Base-by-base conservation (phyloP, 2,329 filamentous ascomycete species). In the Hypomyces perniciosus region DNA sequence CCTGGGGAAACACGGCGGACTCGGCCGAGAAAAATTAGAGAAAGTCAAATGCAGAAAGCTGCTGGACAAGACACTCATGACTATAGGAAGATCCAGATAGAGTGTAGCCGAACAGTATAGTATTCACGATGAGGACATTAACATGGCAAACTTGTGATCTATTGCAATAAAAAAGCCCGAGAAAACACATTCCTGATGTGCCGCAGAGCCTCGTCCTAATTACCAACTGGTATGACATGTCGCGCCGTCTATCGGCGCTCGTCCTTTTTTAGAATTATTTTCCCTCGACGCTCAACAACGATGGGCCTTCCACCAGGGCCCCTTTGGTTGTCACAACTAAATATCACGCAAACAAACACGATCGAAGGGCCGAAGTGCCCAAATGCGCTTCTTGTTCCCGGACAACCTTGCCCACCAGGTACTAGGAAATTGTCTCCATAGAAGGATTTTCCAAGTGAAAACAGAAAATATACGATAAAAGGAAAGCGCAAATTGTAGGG, bases 151-250 rank as follows among this genome's bases (percentile, higher is more conserved):
- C 20, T 20, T 20, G 20, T 2, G 34, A 8, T 9, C n/a, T 20
- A 8, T 6, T 8, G 31, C 3, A 35, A 12, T 3, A 7, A 34
- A 13, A 26, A 39, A 44, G 5, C 5, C 5, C 10, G 8, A 31
- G 29, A 33, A 7, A 10, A 42, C 37, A 45, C 48, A 51, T 51
- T 29, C 48, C 48, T 9, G 43, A 42, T 46, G 48, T 46, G 48
- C n/a, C 28, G 10, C 29, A 10, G n/a, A 37, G 20, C 27, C 35
- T 43, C 12, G n/a, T 8, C 13, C 20, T 41, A 41, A 20, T 20
- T 27, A 41, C 37, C 7, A 35, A 35, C 12, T 12, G 20, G 20
- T 20, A 6, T 38, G 35, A 10, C 7, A 38, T 34, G 40, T 50
- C 37, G 48, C 34, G 35, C 12, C 41, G 29, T 45, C 34, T 44